Percentiles rank a stretch among this genome's conserved stretches.
phyloP scores from a whole-genome alignment of 2,329 filamentous ascomycete genomes.

The Cylindrodendrum hubeiense region DNA sequence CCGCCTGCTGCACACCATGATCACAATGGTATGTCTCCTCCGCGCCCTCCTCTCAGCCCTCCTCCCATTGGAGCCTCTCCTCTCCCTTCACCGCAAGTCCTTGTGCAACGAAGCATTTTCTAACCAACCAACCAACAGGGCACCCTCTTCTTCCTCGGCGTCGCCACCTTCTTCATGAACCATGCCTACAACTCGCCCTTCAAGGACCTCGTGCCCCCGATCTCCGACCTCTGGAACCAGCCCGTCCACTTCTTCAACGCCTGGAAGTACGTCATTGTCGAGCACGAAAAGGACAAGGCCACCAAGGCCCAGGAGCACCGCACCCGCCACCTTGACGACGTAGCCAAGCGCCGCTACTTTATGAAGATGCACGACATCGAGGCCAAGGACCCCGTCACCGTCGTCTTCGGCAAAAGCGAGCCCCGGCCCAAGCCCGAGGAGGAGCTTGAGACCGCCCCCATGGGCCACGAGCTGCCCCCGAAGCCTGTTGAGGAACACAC shows the following conservation, averaged over 20 bases:
- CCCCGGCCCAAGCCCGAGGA: conserved; percentile 52
- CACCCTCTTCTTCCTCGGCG: conserved; percentile 76
- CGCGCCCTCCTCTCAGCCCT: neutral
- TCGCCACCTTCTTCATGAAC: conserved; percentile 81
- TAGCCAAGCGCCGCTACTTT: conserved; percentile 87
- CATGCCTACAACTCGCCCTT: conserved; percentile 85
- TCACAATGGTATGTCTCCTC: conserved; percentile 78
- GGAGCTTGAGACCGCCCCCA: conserved; percentile 51
- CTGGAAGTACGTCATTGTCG: conserved; percentile 78
- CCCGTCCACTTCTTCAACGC: conserved; percentile 76
- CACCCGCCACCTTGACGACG: conserved; percentile 82
- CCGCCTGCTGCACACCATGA: conserved; percentile 80
- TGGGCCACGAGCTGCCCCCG: conserved; percentile 51
- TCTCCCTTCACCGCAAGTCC: neutral
- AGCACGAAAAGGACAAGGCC: conserved; percentile 81
- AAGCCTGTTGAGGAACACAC: conserved; percentile 45
- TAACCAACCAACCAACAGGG: conserved; percentile 55
- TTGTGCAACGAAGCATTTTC: neutral
- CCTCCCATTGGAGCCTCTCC: neutral
- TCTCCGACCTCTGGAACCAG: conserved; percentile 75
- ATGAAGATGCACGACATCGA: conserved; percentile 88
- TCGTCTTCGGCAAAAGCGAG: conserved; percentile 55
- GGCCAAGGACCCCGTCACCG: conserved; percentile 66
- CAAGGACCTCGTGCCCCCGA: conserved; percentile 80
- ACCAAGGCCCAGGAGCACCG: conserved; percentile 78